Evolutionary conservation across 2,329 filamentous ascomycete genomes (phyloP).

Genomic region (Penicillium sclerotigenum): DNA sequence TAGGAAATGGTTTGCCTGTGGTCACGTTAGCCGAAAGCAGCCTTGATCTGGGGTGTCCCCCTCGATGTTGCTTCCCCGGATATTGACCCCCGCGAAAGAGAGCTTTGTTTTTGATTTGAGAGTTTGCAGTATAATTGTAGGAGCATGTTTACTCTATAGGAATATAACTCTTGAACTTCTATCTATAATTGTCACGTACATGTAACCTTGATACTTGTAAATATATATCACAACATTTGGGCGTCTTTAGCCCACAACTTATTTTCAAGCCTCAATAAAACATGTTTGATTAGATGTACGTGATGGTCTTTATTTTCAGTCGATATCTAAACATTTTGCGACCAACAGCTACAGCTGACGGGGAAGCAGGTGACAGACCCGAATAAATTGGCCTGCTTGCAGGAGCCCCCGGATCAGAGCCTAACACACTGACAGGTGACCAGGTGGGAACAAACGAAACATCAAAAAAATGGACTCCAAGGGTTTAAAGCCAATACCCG

Average conservation of each 20-base stretch:
- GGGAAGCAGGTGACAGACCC: constrained; percentile 2
- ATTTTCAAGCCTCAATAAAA: not conserved
- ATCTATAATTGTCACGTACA: too few relatives aligned
- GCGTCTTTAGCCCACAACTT: not conserved
- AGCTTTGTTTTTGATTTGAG: not conserved
- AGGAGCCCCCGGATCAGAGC: not conserved
- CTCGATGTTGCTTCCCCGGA: constrained; percentile 7
- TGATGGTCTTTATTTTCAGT: not conserved
- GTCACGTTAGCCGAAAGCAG: not conserved
- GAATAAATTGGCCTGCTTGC: not conserved
- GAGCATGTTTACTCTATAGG: not conserved
- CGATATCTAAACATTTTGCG: not conserved
- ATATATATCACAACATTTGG: not conserved
- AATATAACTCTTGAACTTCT: too few relatives aligned
- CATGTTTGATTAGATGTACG: not conserved
- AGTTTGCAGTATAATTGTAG: not conserved
- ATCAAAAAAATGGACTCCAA: not conserved
- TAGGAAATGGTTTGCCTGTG: not conserved
- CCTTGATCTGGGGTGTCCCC: not conserved
- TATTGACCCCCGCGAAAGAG: not conserved
- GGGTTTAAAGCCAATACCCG: not conserved
- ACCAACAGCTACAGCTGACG: constrained; percentile 1
- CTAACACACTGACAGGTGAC: not conserved
- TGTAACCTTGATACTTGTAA: not conserved
- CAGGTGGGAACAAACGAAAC: not conserved